Evolutionary conservation across 768 basidiomycete genomes (phyloP), one percentile per base, ranked within the genome.

Genomic region (Pholiota microspora): DNA sequence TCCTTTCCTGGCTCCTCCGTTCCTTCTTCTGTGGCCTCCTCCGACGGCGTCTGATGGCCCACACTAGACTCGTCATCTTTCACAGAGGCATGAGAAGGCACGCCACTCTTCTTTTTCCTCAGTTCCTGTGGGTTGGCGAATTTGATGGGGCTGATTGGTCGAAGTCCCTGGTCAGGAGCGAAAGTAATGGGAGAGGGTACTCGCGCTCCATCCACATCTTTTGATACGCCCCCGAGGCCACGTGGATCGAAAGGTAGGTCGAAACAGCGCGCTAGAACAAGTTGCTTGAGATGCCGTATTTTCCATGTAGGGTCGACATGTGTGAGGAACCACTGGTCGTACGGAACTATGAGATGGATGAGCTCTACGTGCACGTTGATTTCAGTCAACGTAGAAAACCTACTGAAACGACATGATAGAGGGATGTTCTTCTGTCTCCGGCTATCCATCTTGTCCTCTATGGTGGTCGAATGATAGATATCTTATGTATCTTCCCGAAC

Each of bases 291-390:
- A 27, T 86, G 77, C 13, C 75, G 76, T 35, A 89, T 74, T 60
- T 82, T 83, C 80, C 81, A 86, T 27, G 70, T 59, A 2, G 81
- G 73, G 55, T 84, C 79, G 63, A 87, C 64, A 63, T 86, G 85
- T 10, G 88, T 88, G n/a, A 84, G 71, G 44, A 89, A 71, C 88
- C 88, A 91, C 69, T 88, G 87, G 67, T 91, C 89, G 60, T 83
- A 80, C 0, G 84, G 80, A 21, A 90, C 88, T 85, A 56, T 5
- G 34, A 45, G 40, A 50, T 7, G 25, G 18, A 24, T 18, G 38
- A 27, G 21, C 18, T 12, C 47, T 16, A 9, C 35, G 46, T 55
- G 15, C 52, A 8, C 29, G 34, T n/a, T 31, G 29, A n/a, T n/a
- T 3, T 9, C 24, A 18, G n/a, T 32, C 13, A 24, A 28, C 27